These are phyloP conservation scores for Leucocoprinus leucothites DNA, from an alignment of 768 basidiomycete species.

Conservation along the genomic window DNA sequence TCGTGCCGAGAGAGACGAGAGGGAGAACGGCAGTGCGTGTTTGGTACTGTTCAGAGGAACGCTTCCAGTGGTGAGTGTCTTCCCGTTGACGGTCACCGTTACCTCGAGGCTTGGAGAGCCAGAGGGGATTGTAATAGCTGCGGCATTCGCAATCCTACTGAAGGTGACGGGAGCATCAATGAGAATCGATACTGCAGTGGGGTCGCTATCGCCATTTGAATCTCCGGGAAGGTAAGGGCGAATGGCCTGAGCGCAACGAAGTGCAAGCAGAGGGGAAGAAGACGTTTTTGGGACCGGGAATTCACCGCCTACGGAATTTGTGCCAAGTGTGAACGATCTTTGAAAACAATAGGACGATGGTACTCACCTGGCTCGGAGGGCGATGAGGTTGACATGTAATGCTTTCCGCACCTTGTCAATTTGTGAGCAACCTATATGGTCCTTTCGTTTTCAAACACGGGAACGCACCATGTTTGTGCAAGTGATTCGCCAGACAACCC, in stretches of 20 bases:
- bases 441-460: too few species aligned
- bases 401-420: slow-evolving; percentile 12
- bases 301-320: slow-evolving; percentile 31
- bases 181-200: slow-evolving; percentile 39
- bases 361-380: slow-evolving; percentile 7
- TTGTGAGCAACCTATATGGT: too few species aligned
- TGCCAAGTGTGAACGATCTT: not conserved
- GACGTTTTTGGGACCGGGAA: slow-evolving; percentile 15
- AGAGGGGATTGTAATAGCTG: slow-evolving; percentile 32
- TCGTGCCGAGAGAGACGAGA: slow-evolving; percentile 42
- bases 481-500: not conserved
- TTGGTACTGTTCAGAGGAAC: slow-evolving; percentile 53
- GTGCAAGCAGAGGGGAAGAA: slow-evolving; percentile 42
- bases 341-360: not conserved
- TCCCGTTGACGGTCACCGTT: slow-evolving; percentile 45
- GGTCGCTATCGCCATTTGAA: slow-evolving; percentile 18
- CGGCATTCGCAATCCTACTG: slow-evolving; percentile 43
- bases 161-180: slow-evolving; percentile 51
- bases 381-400: slow-evolving; percentile 12
- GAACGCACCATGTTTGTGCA: slow-evolving; percentile 7
- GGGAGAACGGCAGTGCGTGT: slow-evolving; percentile 45
- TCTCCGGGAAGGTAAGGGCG: slow-evolving; percentile 61
- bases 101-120: slow-evolving; percentile 31
- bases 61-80: slow-evolving; percentile 34
- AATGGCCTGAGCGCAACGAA: slow-evolving; percentile 57